Base-by-base conservation (phyloP, 176 grass and related monocot species). In the Carex kokanica region DNA sequence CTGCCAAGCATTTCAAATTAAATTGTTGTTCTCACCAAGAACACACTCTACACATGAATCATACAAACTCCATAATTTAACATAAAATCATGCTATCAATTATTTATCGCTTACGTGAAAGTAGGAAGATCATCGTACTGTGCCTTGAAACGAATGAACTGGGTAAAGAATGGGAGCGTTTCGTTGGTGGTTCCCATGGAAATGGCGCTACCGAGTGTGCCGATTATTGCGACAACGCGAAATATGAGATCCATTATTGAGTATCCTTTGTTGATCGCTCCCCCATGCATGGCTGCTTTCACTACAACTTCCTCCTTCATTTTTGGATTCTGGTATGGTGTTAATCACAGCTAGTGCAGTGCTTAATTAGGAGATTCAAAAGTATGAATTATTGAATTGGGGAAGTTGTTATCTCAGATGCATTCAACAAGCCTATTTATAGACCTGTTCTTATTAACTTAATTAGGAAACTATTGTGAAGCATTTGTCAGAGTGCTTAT, bases 181-280 rank as follows among this genome's bases (percentile, higher is more conserved):
- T 94, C 80, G 18, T 88, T 87, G 86, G 93, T 92, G n/a, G 93
- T 94, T 38, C 93, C 93, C 93, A 92, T 94, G 47, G 93, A 84
- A 41, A 94, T 94, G 81, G 93, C 93, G 57, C 93, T 92, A 0
- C 85, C 90, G 15, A 94, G 90, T 60, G 93, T 90, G 38, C 90
- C 81, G 1, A 94, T 69, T 82, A 90, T 85, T 1, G 93, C 88
- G 0, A 92, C 27, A 56, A 88, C 17, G 38, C 93, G 93, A 14
- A 94, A 79, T 66, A 92, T 72, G 8, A 92, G 83, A 73, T 94
- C 93, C 17, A 94, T 86, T 13, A 92, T 66, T 41, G 86, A 88
- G 41, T 87, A 56, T 2, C 93, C 90, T 69, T 15, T 89, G 9
- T 74, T 81, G 9, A 86, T 51, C 23, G 15, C 82, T 83, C 83